Evolutionary conservation across 306 rosid species (phyloP), one percentile per base, ranked within the genome.

Genomic region (Gynostemma pentaphyllum): DNA sequence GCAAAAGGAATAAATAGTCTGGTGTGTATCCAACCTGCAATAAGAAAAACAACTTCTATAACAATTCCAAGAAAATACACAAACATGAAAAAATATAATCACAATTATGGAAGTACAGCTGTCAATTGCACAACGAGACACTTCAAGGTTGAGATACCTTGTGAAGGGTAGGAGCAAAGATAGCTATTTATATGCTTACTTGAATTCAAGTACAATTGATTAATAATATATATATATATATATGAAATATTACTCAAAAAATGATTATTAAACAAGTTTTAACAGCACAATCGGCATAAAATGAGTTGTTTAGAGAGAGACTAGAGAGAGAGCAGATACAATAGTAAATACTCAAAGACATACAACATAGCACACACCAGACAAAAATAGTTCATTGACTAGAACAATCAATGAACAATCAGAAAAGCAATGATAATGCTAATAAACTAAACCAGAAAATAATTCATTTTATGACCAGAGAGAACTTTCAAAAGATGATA

Each of bases 11-110:
- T 70, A 94, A 80, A 70, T 94, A 94, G 79, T 94, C 99, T 7
- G 99, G 99, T 1, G 95, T 84, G 83, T 94, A 94, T 45, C 97
- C 97, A 76, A 88, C 99, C 99, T 94, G 72, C 9, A 55, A 66
- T 69, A 72, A 74, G 62, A 80, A 74, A 63, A 29, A 68, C n/a
- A 67, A 45, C 55, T 10, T 32, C 32, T 1, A 47, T 64, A 30
- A 27, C 11, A 45, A 46, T 64, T 29, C 27, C 19, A 62, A 18
- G 39, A 47, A 3, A 54, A 40, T 45, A 21, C 66, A 47, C 27
- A 50, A n/a, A n/a, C n/a, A n/a, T n/a, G 27, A 59, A 45, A 29
- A 51, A 53, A 67, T 13, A 56, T 41, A 62, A 56, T 41, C 40
- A 50, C 23, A 24, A n/a, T 19, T 32, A 15, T 41, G 39, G 5